Base-by-base conservation (phyloP, 768 basidiomycete genomes). In the Naganishia vishniacii region DNA sequence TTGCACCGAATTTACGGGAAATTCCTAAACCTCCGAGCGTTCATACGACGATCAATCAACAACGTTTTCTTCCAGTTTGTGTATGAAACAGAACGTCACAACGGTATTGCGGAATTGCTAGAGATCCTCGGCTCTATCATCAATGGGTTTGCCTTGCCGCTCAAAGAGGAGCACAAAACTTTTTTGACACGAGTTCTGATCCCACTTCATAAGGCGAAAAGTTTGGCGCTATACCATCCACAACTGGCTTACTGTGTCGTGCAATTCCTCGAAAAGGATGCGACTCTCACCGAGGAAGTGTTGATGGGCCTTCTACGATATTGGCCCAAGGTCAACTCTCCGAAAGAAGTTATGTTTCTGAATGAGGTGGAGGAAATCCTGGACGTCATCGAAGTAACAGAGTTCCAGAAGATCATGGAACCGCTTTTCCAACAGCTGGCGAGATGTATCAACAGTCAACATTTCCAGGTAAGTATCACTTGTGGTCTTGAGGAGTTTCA, bases 51-150 rank as follows among this genome's bases (percentile, higher is more conserved):
- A 65, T 97, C 94, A 63, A 98, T 99, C 84, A 95, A 94, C 82
- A 95, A 98, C 72, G 94, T 99, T 72, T 99, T 99, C 78, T 98
- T 95, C 84, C 87, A 93, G 74, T 99, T 98, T 81, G 83, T 98
- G 71, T 99, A 99, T 79, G 95, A 99, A 78, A 91, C 92, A 0
- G 95, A 99, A 76, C 86, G 95, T 48, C 94, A 99, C 82, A 99
- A 99, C 75, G 95, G 95, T 37, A 97, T 99, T 70, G 95, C 95
- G 29, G 95, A 99, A 76, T 84, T 99, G 51, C 82, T 99, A 61
- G 95, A 99, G 78, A 99, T 99, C 66, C 83, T 99, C 48, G 95
- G 95, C 13, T 97, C 93, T 25, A 99, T 99, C 80, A 99, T 99
- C 83, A 99, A 99, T 71, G 95, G 95, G 34, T 99, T 99, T 73